These are phyloP conservation scores for Crithidia brevicula DNA, from an alignment of 208 protist species.

Conservation along the genomic window DNA sequence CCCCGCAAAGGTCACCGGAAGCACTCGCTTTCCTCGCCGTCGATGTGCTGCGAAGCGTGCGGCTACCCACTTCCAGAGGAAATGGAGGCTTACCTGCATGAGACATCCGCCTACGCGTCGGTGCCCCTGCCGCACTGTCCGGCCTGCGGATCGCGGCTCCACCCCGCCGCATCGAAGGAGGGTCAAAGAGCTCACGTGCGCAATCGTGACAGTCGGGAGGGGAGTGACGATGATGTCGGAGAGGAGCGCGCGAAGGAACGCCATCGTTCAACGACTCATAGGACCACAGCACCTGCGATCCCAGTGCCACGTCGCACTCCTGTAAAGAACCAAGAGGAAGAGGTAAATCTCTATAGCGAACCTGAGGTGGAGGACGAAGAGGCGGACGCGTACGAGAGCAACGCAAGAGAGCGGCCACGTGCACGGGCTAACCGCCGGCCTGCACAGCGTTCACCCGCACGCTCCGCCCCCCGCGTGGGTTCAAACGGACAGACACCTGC, in stretches of 20 bases:
- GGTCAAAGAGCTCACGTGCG: neutral
- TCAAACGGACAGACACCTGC: too few species aligned
- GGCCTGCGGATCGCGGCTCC: slow-evolving; percentile 12
- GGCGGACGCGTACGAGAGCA: too few species aligned
- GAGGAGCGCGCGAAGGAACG: too few species aligned
- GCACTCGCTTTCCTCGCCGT: neutral
- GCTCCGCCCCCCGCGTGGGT: too few species aligned
- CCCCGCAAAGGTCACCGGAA: neutral
- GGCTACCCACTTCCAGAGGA: slow-evolving; percentile 22
- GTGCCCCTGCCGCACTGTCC: slow-evolving; percentile 26
- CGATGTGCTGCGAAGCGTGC: slow-evolving; percentile 14
- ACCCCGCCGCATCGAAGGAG: neutral
- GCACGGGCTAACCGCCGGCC: too few species aligned
- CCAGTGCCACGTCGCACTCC: neutral
- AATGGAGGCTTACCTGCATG: slow-evolving; percentile 12
- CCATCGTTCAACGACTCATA: too few species aligned
- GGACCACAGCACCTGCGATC: neutral
- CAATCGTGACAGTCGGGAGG: neutral
- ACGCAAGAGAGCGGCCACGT: too few species aligned
- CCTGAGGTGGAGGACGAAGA: neutral
- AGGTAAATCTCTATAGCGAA: slow-evolving; percentile 20
- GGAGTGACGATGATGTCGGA: neutral
- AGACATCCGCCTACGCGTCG: slow-evolving; percentile 15
- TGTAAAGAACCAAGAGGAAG: neutral
- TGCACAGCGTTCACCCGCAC: too few species aligned